Base-by-base conservation (phyloP, 305 asterid species). In the Lippia alba region DNA sequence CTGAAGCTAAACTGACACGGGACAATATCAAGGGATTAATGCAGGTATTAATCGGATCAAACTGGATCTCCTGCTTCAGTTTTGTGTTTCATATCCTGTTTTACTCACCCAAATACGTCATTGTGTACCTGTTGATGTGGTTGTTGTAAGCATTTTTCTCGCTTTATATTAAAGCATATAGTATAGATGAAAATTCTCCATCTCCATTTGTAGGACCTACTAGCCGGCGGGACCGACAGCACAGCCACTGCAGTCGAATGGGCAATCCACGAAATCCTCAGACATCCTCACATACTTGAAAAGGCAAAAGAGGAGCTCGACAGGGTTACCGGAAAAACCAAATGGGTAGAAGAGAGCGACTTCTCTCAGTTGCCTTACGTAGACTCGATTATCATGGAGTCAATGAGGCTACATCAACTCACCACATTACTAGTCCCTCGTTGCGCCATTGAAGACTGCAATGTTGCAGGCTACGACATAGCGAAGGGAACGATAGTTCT, bases 191-290 rank as follows among this genome's bases (percentile, higher is more conserved):
- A 36, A 36, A 36, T 36, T 36, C 41, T 36, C 41, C 49, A 7
- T 44, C 12, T 44, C 12, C 41, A 8, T 19, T 49, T 10, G 30
- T 14, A 84, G 77, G 64, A 79, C 49, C 24, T 81, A 20, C 64
- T 84, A 61, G 53, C 72, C 12, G 82, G 79, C 6, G 81, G 83
- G 57, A 74, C 74, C 7, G 83, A 77, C 3, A 76, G 77, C 46
- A 69, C 77, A 12, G 41, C 77, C n/a, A 11, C 78, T 4, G 39
- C 68, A n/a, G 50, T 69, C 5, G 79, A 73, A 66, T 80, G 79
- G 84, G 50, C 81, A 10, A 49, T 80, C 17, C 69, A 36, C 39
- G 81, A 80, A 61, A 46, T 80, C 15, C 45, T 80, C 1, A 76
- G 36, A 59, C 53, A 69, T 6, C 81, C 81, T 12, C 70, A 18